phyloP scores from a whole-genome alignment of 768 basidiomycete genomes.

The Boletus tylopilopsis region DNA sequence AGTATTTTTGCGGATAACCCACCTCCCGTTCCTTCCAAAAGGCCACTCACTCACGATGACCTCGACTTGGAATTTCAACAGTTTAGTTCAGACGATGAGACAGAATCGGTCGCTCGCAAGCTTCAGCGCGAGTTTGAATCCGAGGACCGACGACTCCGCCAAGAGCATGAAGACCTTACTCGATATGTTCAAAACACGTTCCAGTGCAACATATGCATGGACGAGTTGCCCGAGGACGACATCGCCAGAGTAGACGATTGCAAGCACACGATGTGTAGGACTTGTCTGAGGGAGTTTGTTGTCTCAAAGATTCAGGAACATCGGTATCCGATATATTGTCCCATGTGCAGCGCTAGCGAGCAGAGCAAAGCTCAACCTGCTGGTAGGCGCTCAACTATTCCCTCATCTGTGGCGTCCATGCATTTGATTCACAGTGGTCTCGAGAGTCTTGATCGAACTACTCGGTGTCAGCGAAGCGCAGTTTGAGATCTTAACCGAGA shows the following conservation, averaged over 20 bases:
- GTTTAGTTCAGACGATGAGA: slow-evolving; percentile 4
- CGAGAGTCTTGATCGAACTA: slow-evolving; percentile 37
- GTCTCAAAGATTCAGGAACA: slow-evolving; percentile 46
- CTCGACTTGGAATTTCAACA: slow-evolving; percentile 1
- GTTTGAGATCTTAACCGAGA: slow-evolving; percentile 40
- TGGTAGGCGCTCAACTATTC: slow-evolving; percentile 23
- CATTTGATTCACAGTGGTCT: slow-evolving; percentile 32
- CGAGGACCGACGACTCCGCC: slow-evolving; percentile 38
- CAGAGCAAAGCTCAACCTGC: slow-evolving; percentile 23
- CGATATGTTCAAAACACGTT: slow-evolving; percentile 36
- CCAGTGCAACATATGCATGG: slow-evolving; percentile 55
- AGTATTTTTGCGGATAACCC: slow-evolving; percentile 28
- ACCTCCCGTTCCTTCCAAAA: slow-evolving; percentile 19
- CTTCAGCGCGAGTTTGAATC: slow-evolving; percentile 38
- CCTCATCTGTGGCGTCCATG: neutral
- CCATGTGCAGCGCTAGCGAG: slow-evolving; percentile 42
- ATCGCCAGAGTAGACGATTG: slow-evolving; percentile 44
- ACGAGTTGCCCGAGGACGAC: slow-evolving; percentile 40
- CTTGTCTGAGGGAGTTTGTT: slow-evolving; percentile 45
- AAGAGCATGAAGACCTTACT: slow-evolving; percentile 32
- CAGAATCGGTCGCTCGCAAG: slow-evolving; percentile 19
- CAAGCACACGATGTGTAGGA: slow-evolving; percentile 50
- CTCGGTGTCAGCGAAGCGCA: slow-evolving; percentile 45
- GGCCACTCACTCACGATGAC: slow-evolving; percentile 11
- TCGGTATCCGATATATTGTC: slow-evolving; percentile 60